Conservation (phyloP, 106 monocot genomes). For the Dendrobium officinale region DNA sequence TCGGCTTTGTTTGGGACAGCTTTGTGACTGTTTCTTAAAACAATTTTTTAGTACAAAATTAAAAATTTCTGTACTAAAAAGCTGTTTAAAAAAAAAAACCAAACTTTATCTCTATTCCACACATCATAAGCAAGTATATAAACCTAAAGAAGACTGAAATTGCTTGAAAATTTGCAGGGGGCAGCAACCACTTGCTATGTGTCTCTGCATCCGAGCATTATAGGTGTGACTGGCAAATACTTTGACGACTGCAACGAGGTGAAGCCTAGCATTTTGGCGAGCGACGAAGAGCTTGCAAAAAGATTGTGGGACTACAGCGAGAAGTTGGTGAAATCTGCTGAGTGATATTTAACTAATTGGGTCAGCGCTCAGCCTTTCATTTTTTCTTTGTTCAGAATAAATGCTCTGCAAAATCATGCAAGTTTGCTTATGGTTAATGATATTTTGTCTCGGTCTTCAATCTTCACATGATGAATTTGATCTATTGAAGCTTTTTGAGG, state of each 20-base stretch:
- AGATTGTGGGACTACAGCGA: conserved; percentile 81
- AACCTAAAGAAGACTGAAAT: background rate
- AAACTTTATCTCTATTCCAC: background rate
- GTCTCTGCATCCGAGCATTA: conserved; percentile 60
- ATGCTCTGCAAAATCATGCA: too few species aligned
- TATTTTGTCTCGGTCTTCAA: too few species aligned
- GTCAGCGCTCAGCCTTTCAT: too few species aligned
- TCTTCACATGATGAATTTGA: too few species aligned
- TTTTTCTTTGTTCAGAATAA: too few species aligned
- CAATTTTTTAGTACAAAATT: too few species aligned
- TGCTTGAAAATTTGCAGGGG: conserved; percentile 31
- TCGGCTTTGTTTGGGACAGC: background rate
- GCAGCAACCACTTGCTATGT: conserved; percentile 89
- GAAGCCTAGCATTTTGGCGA: conserved; percentile 35
- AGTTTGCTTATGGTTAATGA: too few species aligned
- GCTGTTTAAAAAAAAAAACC: too few species aligned
- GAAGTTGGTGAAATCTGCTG: conserved; percentile 31
- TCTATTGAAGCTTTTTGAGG: too few species aligned
- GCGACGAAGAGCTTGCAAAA: conserved; percentile 41
- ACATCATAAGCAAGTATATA: background rate
- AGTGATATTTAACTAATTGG: too few species aligned
- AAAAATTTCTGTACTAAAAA: too few species aligned
- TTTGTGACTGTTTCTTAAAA: too few species aligned
- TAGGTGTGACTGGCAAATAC: conserved; percentile 71
- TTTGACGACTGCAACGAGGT: conserved; percentile 79